phyloP scores from a whole-genome alignment of 2,329 filamentous ascomycete species.

The Aureobasidium vineae region DNA sequence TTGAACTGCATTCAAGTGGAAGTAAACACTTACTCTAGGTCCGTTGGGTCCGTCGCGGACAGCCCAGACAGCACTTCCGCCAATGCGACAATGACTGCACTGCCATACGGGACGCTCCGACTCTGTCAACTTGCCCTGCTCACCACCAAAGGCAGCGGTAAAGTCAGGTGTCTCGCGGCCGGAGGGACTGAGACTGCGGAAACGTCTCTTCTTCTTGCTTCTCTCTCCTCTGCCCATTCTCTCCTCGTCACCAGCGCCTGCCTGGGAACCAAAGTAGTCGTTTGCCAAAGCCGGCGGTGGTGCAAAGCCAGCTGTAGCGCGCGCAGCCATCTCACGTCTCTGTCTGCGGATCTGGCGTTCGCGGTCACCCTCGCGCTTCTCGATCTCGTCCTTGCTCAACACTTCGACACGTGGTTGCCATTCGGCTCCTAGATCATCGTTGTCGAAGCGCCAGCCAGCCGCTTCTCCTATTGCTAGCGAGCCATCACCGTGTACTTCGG shows the following conservation, averaged over 20 bases:
- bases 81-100: constrained; percentile 82
- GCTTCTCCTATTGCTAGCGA: constrained; percentile 56
- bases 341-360: constrained; percentile 86
- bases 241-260: constrained; percentile 58
- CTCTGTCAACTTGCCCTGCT: constrained; percentile 65
- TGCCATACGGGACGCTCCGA: constrained; percentile 77
- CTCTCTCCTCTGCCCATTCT: constrained; percentile 88
- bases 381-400: constrained; percentile 92
- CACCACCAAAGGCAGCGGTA: constrained; percentile 65
- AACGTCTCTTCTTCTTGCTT: constrained; percentile 92
- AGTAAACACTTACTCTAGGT: constrained; percentile 63
- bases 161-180: constrained; percentile 80
- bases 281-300: constrained; percentile 43
- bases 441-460: constrained; percentile 93
- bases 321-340: constrained; percentile 85
- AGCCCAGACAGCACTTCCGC: constrained; percentile 90
- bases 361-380: constrained; percentile 91
- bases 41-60: constrained; percentile 88
- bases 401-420: constrained; percentile 55
- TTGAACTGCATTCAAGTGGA: constrained; percentile 30
- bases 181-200: constrained; percentile 80
- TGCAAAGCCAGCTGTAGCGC: constrained; percentile 52
- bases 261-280: constrained; percentile 58
- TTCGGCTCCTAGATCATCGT: constrained; percentile 70
- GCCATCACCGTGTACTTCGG: constrained; percentile 53